A percentile compares a stretch with the other conserved stretches of the same genome.
phyloP scores from a whole-genome alignment of 163 green algal genomes.

The Volvox carteri region DNA sequence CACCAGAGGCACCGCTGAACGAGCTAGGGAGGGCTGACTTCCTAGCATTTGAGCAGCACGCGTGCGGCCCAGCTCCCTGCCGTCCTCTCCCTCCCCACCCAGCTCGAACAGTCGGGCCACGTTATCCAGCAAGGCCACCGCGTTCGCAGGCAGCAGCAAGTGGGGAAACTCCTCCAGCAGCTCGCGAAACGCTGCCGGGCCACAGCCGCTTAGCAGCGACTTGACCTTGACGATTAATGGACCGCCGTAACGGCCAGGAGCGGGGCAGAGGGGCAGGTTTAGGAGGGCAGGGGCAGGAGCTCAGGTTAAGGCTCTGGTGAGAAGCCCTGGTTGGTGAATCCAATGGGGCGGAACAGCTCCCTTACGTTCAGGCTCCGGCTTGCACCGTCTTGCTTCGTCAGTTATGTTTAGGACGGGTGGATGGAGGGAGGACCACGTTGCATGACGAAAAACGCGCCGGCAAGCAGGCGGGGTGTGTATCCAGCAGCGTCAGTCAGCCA shows the following conservation, averaged over 20 bases:
- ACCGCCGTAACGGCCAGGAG: too few species aligned
- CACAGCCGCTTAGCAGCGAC: neutral
- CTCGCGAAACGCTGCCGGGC: neutral
- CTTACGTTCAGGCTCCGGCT: too few species aligned
- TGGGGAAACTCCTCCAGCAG: slow-evolving; percentile 9
- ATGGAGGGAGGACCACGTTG: too few species aligned
- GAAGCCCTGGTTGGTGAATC: neutral
- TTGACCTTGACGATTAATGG: slow-evolving; percentile 26
- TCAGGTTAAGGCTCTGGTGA: neutral
- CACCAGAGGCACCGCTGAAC: neutral
- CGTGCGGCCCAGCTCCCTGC: neutral
- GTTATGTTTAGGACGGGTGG: too few species aligned
- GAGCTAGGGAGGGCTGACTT: slow-evolving; percentile 1
- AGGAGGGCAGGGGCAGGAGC: neutral
- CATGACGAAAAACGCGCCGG: too few species aligned
- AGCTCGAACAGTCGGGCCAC: slow-evolving; percentile 28
- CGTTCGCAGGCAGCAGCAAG: neutral
- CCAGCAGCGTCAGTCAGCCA: too few species aligned
- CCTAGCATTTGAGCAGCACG: neutral
- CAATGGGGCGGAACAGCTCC: too few species aligned
- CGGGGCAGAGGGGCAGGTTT: neutral
- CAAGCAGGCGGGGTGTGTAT: too few species aligned
- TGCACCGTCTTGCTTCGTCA: too few species aligned
- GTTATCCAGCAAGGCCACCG: slow-evolving; percentile 10
- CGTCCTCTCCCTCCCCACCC: neutral